Evolutionary conservation across 371 early-diverging fungal species (phyloP), one percentile per base, ranked within the genome.

Genomic region (Chytridium lagenaria): DNA sequence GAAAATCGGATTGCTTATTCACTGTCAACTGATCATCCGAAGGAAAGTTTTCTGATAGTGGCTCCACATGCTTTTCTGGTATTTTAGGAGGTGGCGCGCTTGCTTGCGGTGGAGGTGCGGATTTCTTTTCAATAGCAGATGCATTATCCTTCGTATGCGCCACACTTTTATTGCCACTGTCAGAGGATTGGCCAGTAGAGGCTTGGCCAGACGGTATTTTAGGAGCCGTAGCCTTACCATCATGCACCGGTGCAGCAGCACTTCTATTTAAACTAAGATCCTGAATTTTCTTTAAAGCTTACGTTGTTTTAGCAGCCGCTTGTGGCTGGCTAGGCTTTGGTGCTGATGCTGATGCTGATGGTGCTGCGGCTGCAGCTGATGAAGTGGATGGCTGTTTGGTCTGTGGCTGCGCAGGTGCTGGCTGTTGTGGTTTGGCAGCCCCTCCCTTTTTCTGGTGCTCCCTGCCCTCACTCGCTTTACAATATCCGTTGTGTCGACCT

Each of bases 401-500:
- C 5, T 7, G 55, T 52, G 7, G 55, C 5, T 10, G 5, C 23
- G 55, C 5, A 22, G 55, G 26, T 52, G 55, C 55, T 26, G 12
- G 26, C 5, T 7, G 55, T 52, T 50, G n/a, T 23, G 70, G 26
- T 22, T 52, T 49, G 15, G 50, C 1, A 7, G 71, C 39, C 37
- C 36, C 69, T 2, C 19, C 59, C 50, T 74, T 69, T 51, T 68
- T 70, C 38, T 78, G 79, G 70, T 80, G 84, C 59, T 83, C 85
- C 85, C 85, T 28, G 79, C 75, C 34, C 81, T 59, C 26, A 85
- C 84, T 36, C 80, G 69, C 30, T 76, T 77, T 2, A 85, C 83
- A 16, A 79, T 80, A 40, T 75, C 74, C 28, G 77, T 55, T n/a
- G 77, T 72, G 59, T 83, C 83, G 22, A 81, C 77, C 81, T 81